These are phyloP conservation scores for Dothideomycetidae sp. DNA, from an alignment of 2,329 filamentous ascomycete species.

Conservation along the genomic window DNA sequence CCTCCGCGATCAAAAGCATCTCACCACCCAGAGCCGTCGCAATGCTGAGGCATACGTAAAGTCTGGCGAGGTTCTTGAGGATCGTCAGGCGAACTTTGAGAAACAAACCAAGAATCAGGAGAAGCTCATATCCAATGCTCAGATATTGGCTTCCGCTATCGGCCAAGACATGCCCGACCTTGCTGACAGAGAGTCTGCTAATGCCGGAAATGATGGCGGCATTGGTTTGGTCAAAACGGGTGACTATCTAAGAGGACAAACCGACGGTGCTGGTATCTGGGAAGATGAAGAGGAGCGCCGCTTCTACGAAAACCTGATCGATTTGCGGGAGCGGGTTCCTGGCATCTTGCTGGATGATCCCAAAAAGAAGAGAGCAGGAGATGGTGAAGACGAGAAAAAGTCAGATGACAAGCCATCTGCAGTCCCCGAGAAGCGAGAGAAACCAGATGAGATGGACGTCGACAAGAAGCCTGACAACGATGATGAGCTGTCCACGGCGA, in stretches of 20 bases:
- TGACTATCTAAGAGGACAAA: constrained; percentile 80
- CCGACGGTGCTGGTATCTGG: constrained; percentile 90
- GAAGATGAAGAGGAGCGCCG: constrained; percentile 95
- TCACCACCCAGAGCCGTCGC: constrained; percentile 73
- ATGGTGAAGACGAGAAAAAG: constrained; percentile 70
- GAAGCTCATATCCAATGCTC: constrained; percentile 76
- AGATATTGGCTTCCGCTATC: constrained; percentile 76
- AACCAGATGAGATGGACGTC: constrained; percentile 27
- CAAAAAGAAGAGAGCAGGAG: constrained; percentile 81
- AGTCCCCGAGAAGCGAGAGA: too few species aligned
- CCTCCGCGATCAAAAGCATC: constrained; percentile 78
- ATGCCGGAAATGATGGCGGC: constrained; percentile 52
- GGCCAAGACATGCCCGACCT: constrained; percentile 88
- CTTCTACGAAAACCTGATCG: constrained; percentile 94
- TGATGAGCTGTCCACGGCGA: constrained; percentile 83
- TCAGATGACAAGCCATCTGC: constrained; percentile 29
- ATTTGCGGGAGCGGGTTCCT: constrained; percentile 90
- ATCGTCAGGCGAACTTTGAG: constrained; percentile 89
- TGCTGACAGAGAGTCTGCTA: constrained; percentile 62
- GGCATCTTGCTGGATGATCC: constrained; percentile 83
- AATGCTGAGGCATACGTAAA: constrained; percentile 98
- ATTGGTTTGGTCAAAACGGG: constrained; percentile 91
- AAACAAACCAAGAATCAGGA: constrained; percentile 87
- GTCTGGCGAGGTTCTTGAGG: constrained; percentile 95
- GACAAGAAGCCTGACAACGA: constrained; percentile 39